Base-by-base conservation (phyloP, 768 basidiomycete species). In the Austroboletus festivus region DNA sequence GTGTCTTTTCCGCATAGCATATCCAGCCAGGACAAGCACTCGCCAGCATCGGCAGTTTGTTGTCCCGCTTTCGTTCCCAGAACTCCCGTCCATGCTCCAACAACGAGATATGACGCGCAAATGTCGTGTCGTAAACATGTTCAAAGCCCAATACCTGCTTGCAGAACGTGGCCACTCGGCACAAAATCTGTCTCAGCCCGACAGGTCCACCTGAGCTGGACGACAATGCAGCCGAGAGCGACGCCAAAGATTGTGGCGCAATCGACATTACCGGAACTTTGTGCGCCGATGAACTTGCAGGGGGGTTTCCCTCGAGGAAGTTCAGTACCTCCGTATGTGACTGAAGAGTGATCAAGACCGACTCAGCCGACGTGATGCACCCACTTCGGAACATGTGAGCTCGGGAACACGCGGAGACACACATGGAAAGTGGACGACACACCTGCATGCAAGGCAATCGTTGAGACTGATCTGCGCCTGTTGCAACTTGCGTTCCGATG, bases 21-120 rank as follows among this genome's bases (percentile, higher is more conserved):
- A 99, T 88, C 96, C 96, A 98, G 15, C 96, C 96, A 0, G 96
- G 96, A 70, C 96, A 98, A 15, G 96, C 92, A 57, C 92, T 93
- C 4, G 93, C 86, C 21, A 99, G 73, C 84, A 99, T 93, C 0
- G 96, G 96, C 22, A 97, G 68, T 19, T 52, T 54, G 11, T 62
- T 60, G 21, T 58, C 54, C n/a, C 33, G 68, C 63, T 60, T 79
- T 19, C 93, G 79, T 60, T 95, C 92, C 47, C 76, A 59, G 63
- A 89, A 95, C 65, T 98, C 96, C 20, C 70, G 73, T 4, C 81
- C 73, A 52, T 93, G 90, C 57, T 99, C 95, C 20, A 77, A 74
- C 19, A 97, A 74, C 22, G 88, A 81, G 18, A 99, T 55, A 57
- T 97, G 89, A 30, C 95, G 78, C 8, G 93, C 89, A 63, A 98